These are phyloP conservation scores for Polymyxa betae DNA, from an alignment of 208 protist species.

Conservation along the genomic window DNA sequence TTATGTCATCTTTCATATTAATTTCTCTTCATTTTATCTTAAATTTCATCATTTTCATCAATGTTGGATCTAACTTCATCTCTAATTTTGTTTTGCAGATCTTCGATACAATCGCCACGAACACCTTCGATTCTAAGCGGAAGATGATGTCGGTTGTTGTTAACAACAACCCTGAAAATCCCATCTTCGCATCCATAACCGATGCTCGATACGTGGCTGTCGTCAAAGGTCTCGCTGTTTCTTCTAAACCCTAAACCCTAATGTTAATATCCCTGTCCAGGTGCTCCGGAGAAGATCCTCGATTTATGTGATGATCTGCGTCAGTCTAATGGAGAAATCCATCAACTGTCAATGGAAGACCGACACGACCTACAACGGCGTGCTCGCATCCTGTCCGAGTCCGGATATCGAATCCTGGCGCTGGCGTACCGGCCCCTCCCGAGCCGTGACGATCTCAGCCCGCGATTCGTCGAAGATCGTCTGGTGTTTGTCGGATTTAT, in stretches of 20 bases:
- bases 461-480: constrained; percentile 41
- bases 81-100: too few relatives aligned
- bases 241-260: background rate
- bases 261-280: background rate
- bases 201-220: background rate
- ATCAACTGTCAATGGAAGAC: background rate
- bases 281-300: background rate
- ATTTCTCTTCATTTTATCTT: too few relatives aligned
- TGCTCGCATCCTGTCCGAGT: background rate
- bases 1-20: too few relatives aligned
- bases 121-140: constrained; percentile 39
- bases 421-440: constrained; percentile 50
- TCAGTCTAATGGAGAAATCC: background rate
- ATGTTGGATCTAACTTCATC: too few relatives aligned
- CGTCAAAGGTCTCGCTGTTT: background rate
- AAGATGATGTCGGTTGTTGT: constrained; percentile 61
- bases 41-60: too few relatives aligned
- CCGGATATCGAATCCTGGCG: constrained; percentile 52
- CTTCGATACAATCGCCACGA: too few relatives aligned
- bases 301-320: background rate
- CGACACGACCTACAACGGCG: background rate
- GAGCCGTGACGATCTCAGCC: background rate
- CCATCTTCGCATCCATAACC: background rate
- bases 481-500: constrained; percentile 45
- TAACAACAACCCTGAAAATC: background rate